Conservation (phyloP, 1,284 basidiomycete genomes). For the Coniferiporia weirii region DNA sequence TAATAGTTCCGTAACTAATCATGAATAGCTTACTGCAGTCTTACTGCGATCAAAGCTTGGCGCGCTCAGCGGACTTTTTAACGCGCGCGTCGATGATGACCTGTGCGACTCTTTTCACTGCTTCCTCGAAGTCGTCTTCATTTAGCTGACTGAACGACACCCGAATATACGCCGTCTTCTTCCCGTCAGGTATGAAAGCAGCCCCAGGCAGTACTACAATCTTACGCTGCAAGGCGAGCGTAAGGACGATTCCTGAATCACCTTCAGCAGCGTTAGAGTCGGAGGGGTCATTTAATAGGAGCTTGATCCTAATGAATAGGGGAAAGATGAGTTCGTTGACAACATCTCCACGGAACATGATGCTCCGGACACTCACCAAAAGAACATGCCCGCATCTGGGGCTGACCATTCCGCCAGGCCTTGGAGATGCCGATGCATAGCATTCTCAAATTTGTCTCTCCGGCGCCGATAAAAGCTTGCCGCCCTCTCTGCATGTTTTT, state of each 20-base stretch:
- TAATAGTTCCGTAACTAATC: no score
- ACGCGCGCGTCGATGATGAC: constrained; percentile 50
- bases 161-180: constrained; percentile 67
- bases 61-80: neutral
- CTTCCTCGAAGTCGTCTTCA: constrained; percentile 69
- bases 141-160: constrained; percentile 76
- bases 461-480: constrained; percentile 77
- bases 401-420: constrained; percentile 79
- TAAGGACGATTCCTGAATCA: constrained; percentile 75
- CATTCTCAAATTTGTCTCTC: constrained; percentile 74
- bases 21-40: no score
- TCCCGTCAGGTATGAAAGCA: constrained; percentile 68
- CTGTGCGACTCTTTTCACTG: constrained; percentile 58
- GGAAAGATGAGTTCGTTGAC: constrained; percentile 9
- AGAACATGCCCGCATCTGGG: constrained; percentile 89
- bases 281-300: constrained; percentile 34
- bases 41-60: neutral
- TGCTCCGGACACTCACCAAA: constrained; percentile 53
- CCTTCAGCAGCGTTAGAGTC: constrained; percentile 38
- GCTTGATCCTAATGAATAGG: constrained; percentile 53
- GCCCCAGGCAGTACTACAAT: constrained; percentile 86
- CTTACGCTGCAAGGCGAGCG: constrained; percentile 73
- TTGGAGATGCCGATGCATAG: constrained; percentile 67
- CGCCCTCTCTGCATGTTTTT: constrained; percentile 65
- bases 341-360: constrained; percentile 41